Evolutionary conservation across 805 yeast species (phyloP), one percentile per base, ranked within the genome.

Genomic region (Kazachstania kunashirensis): DNA sequence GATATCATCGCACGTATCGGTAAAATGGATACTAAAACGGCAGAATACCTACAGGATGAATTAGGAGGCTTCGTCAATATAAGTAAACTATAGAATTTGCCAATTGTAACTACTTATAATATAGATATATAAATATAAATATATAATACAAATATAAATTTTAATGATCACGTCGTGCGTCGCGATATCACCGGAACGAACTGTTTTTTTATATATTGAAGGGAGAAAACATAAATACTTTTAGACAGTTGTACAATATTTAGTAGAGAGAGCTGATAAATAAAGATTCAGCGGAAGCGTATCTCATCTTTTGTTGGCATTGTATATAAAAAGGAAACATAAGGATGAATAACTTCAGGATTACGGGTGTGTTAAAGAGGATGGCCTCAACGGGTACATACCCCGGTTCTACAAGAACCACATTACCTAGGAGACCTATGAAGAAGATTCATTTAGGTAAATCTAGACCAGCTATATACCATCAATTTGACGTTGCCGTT

Each of bases 401-500:
- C 26, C 54, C 48, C 15, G 53, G 53, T 19, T 42, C 50, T 11
- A 41, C 34, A 24, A 51, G 48, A 28, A 40, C 48, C 1, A 33
- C 56, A 10, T 41, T 65, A 31, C 62, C 67, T 28, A 53, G 57
- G 39, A 72, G 89, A 63, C 85, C 84, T 35, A 57, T 72, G 61
- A 78, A 74, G 56, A 79, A 75, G 57, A 80, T 83, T 49, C 61
- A 66, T 42, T 61, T 79, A 38, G 96, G 96, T 38, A 82, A 82
- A 57, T 86, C 95, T 13, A 75, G 96, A 61, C 96, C 97, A 2
- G 86, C 96, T 24, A 81, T 92, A 28, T 88, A 84, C 61, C 74
- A 89, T 63, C 84, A 84, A 59, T 92, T 92, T 57, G 86, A 89
- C 45, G 81, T 88, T 23, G 62, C 71, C 25, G 88, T 92, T n/a